Base-by-base conservation (phyloP, 208 protist genomes). In the Naegleria lovaniensis region DNA sequence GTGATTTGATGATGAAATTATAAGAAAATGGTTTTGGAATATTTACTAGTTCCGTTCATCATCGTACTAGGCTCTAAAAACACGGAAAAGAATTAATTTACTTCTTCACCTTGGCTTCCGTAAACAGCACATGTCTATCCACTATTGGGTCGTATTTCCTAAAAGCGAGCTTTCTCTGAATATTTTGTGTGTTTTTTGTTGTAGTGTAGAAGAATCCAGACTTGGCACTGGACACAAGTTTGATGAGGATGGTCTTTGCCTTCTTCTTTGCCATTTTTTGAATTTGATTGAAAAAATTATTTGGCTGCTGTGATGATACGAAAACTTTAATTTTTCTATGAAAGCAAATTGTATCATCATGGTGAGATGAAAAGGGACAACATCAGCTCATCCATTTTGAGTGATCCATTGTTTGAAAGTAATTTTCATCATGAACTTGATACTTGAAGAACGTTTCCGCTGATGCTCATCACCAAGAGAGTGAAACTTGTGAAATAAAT, bases 91-190 rank as follows among this genome's bases (percentile, higher is more conserved):
- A 67, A n/a, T n/a, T n/a, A 67, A 67, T 36, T 79, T 79, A 79
- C 67, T 79, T 79, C 33, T 51, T 91, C 9, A 91, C 22, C 83
- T 83, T 86, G 6, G 90, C 51, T 59, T 91, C 76, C 1, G 39
- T 86, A 52, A 91, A 91, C 83, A 91, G 33, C 5, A 91, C 67
- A 38, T 91, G 58, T 91, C 85, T 52, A 38, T 90, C 11, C 16
- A 85, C 39, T 16, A 91, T 52, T 5, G 90, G 90, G 59, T 91
- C 90, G n/a, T 90, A 86, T 90, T 91, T 91, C 22, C 41, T 85
- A 15, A 83, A 83, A 90, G 75, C 16, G 5, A 85, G 51, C 38
- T 91, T 91, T 85, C 58, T 89, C 11, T 48, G 51, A 76, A 76
- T 58, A 19, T 58, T 51, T 88, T 59, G 88, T 39, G 88, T 84